phyloP scores from a whole-genome alignment of 176 grass and related monocot species.

The Metroxylon sagu region DNA sequence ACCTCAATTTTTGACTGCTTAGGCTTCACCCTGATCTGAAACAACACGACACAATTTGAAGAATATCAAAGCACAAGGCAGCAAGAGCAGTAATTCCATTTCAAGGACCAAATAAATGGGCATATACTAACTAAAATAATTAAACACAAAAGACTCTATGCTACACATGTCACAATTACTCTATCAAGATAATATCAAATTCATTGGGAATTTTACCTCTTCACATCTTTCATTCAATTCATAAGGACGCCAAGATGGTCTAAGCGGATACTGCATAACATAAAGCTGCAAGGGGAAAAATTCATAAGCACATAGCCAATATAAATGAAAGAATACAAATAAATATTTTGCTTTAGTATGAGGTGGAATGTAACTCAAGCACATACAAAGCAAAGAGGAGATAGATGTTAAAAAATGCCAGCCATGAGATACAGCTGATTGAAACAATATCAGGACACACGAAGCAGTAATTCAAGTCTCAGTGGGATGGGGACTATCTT shows the following conservation, averaged over 20 bases:
- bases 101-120: too few relatives aligned
- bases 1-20: constrained; percentile 60
- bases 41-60: constrained; percentile 12
- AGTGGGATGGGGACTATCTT: too few relatives aligned
- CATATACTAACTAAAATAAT: not conserved
- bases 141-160: constrained; percentile 7
- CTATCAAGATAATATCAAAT: constrained; percentile 3
- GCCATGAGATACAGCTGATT: not conserved
- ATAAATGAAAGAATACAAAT: too few relatives aligned
- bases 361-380: too few relatives aligned
- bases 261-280: constrained; percentile 80
- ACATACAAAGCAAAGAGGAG: too few relatives aligned
- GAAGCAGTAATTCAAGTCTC: too few relatives aligned
- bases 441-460: too few relatives aligned
- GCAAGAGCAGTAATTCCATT: too few relatives aligned
- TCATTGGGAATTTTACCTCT: constrained; percentile 41
- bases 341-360: too few relatives aligned
- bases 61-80: too few relatives aligned
- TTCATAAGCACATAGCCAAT: constrained; percentile 13
- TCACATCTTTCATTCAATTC: constrained; percentile 62
- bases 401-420: too few relatives aligned
- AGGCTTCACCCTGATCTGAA: constrained; percentile 72
- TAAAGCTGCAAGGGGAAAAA: constrained; percentile 56
- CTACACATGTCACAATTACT: too few relatives aligned
- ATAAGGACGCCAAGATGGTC: constrained; percentile 80